Base-by-base conservation (phyloP, 768 basidiomycete species). In the Mycena kentingensis region DNA sequence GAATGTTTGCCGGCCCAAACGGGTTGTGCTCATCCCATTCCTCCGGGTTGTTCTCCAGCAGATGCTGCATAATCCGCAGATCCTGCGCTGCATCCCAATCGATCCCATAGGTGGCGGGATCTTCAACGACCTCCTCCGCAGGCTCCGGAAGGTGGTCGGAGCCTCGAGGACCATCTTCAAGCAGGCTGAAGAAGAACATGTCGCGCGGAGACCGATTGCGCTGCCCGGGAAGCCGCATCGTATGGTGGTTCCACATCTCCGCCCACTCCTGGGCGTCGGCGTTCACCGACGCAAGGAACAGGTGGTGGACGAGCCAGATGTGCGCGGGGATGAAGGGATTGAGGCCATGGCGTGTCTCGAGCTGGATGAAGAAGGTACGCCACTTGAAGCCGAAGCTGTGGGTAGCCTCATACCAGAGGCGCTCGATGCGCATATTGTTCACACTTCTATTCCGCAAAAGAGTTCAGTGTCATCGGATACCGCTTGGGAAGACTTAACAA, bases 221-320 rank as follows among this genome's bases (percentile, higher is more conserved):
- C 19, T 65, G 34, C 13, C 64, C 61, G 4, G 36, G 53, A 11
- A 64, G 22, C 0, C 44, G 32, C 7, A 75, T 29, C 1, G 28
- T 50, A 52, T 75, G 74, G 8, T 58, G 22, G 42, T 76, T 76
- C 74, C 73, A 76, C 3, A 60, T 35, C 3, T 61, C 51, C 0
- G 60, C 62, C 67, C 69, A 78, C 2, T 52, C 41, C 7, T 34
- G 32, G 13, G 62, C 60, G 46, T 77, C 70, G 2, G 44, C 13
- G 49, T 74, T 71, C 25, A 74, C 60, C 0, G 46, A 13, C 3
- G 31, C 5, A 3, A 75, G 65, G 49, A 77, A 77, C 0, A 77
- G 61, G 36, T 65, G 49, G 38, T 73, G 72, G 2, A 75, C 52
- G 6, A 77, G 63, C 74, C 74, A 79, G 24, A 75, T 70, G 48